Evolutionary conservation across 1,284 basidiomycete species (phyloP), one percentile per base, ranked within the genome.

Genomic region (Irpex sp.): DNA sequence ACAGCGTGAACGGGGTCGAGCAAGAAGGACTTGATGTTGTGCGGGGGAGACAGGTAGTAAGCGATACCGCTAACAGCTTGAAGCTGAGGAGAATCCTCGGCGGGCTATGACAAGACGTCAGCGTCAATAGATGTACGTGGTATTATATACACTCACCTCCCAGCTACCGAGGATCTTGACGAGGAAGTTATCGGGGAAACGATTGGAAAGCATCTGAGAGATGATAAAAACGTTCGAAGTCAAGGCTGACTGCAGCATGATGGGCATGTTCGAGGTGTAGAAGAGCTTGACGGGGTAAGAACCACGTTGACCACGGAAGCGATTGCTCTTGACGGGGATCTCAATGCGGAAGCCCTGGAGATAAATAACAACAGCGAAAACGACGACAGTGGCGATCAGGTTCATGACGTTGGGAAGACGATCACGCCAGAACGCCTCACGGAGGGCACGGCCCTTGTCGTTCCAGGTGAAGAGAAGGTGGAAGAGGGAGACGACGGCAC

Each of bases 241-340:
- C 65, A 98, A 83, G 9, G 97, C 96, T 31, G 87, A 91, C 79
- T 98, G 93, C 68, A 99, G 88, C 97, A 99, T 99, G 84, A 99
- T 99, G 67, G 97, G 96, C 97, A 98, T 98, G 84, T 98, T 99
- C 67, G 88, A 92, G 26, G 97, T 98, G 82, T 99, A 99, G 82
- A 99, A 99, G 55, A 99, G 87, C 82, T 98, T 99, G 81, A 99
- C 88, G 64, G 97, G 97, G 84, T 97, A 99, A 44, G 88, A 88
- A 57, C 93, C 96, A 58, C 95, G 87, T 79, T 98, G 96, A 37
- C 97, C 97, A 67, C 96, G 87, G 90, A 96, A 96, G 68, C 89
- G 88, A 84, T 95, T 96, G 78, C 89, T 92, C 87, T 99, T 98
- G 77, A 99, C 94, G 15, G 97, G 97, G 74, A 99, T 98, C 77